Evolutionary conservation across 495 filamentous ascomycete species (phyloP).

Genomic region (Emericellopsis terricola): DNA sequence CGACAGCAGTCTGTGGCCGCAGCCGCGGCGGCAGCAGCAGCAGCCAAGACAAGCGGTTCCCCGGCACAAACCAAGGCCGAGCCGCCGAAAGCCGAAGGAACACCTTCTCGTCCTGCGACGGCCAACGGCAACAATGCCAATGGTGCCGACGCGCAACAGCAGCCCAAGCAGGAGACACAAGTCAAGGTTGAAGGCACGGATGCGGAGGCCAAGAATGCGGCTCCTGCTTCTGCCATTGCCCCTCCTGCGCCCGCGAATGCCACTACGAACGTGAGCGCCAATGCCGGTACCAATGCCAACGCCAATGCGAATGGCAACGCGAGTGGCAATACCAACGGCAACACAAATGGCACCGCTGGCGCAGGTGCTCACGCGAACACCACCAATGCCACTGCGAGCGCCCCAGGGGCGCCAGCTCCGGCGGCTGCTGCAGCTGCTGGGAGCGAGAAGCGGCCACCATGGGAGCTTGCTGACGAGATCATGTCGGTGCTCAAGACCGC

Average conservation of each 20-base stretch:
- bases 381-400: too few species aligned
- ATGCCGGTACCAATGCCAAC: too few species aligned
- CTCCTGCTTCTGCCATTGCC: slow-evolving; percentile 1
- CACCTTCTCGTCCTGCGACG: slow-evolving; percentile 26
- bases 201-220: slow-evolving; percentile 13
- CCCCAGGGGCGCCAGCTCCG: slow-evolving; percentile 9
- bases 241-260: too few species aligned
- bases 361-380: too few species aligned
- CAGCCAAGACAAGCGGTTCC: slow-evolving; percentile 17
- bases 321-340: too few species aligned
- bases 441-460: slow-evolving; percentile 63
- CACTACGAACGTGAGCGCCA: too few species aligned
- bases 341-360: slow-evolving; percentile 6
- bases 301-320: too few species aligned
- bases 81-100: slow-evolving; percentile 8
- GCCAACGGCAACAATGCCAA: slow-evolving; percentile 24
- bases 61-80: slow-evolving; percentile 30
- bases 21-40: slow-evolving; percentile 14
- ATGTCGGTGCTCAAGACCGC: slow-evolving; percentile 87
- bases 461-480: slow-evolving; percentile 93
- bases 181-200: neutral
- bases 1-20: slow-evolving; percentile 20
- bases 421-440: slow-evolving; percentile 14
- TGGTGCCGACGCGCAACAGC: slow-evolving; percentile 17
- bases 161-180: neutral